Conservation (phyloP, 768 basidiomycete species). For the Gloeopeniophorella convolvens region DNA sequence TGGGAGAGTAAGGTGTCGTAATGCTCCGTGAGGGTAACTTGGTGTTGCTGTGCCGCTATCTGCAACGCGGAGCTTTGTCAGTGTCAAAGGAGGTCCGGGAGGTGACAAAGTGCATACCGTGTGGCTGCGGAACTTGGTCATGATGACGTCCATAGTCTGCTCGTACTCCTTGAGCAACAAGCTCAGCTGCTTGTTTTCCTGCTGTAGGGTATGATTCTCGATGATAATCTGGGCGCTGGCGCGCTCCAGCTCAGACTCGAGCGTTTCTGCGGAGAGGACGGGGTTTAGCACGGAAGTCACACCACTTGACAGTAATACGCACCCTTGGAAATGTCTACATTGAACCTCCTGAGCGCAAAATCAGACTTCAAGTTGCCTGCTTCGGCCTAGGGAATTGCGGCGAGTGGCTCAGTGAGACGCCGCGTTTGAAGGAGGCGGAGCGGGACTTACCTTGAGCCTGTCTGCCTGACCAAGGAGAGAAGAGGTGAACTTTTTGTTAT, state of each 20-base stretch:
- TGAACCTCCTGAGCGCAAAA: constrained; percentile 37
- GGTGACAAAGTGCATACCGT: constrained; percentile 49
- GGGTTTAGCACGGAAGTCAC: neutral
- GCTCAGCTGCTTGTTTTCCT: constrained; percentile 94
- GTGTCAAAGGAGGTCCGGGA: constrained; percentile 1
- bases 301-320: constrained; percentile 1
- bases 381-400: constrained; percentile 17
- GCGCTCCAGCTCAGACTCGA: constrained; percentile 89
- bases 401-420: neutral
- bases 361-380: constrained; percentile 30
- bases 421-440: neutral
- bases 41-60: constrained; percentile 90
- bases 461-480: constrained; percentile 37
- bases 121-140: constrained; percentile 92
- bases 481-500: constrained; percentile 37
- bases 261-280: constrained; percentile 55
- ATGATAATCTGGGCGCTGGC: constrained; percentile 84
- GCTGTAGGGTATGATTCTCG: constrained; percentile 86
- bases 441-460: constrained; percentile 35
- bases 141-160: constrained; percentile 88
- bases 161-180: constrained; percentile 91
- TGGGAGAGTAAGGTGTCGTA: constrained; percentile 82
- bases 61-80: constrained; percentile 27
- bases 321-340: constrained; percentile 40
- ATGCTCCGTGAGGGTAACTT: constrained; percentile 78